Conservation (phyloP, 805 yeast genomes). For the Brettanomyces nanus region DNA sequence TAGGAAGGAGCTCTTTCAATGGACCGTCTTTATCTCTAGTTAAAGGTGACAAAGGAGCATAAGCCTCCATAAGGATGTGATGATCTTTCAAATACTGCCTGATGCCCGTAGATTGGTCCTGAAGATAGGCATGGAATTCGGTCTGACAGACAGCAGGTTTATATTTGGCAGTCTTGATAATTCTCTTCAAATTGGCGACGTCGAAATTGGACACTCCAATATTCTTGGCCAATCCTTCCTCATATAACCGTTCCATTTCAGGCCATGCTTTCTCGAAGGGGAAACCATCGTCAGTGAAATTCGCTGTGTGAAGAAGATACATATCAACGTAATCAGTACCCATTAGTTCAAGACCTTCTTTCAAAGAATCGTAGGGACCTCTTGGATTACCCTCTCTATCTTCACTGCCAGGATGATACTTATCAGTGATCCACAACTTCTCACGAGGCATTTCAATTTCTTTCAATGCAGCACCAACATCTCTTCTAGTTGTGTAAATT, state of each 20-base stretch:
- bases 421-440: conserved; percentile 50
- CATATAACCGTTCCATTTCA: conserved; percentile 38
- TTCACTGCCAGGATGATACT: conserved; percentile 33
- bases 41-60: conserved; percentile 38
- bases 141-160: conserved; percentile 56
- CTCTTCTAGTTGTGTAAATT: conserved; percentile 48
- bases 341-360: conserved; percentile 37
- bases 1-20: conserved; percentile 25
- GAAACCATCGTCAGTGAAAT: conserved; percentile 28
- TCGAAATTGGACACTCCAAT: conserved; percentile 49
- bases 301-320: conserved; percentile 55
- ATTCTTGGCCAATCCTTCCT: conserved; percentile 41
- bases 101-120: conserved; percentile 49
- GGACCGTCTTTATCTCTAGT: conserved; percentile 25
- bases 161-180: conserved; percentile 30
- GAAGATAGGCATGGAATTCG: conserved; percentile 58
- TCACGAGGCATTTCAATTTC: conserved; percentile 35
- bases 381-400: conserved; percentile 19
- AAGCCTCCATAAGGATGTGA: conserved; percentile 34
- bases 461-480: conserved; percentile 48
- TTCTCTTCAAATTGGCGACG: conserved; percentile 34
- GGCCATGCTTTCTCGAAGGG: conserved; percentile 38
- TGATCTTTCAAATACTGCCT: conserved; percentile 28
- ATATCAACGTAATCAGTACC: conserved; percentile 48
- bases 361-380: conserved; percentile 41